Percentiles rank a stretch among this genome's conserved stretches.
phyloP scores from a whole-genome alignment of 345 rosid species.

The Reutealis trisperma region DNA sequence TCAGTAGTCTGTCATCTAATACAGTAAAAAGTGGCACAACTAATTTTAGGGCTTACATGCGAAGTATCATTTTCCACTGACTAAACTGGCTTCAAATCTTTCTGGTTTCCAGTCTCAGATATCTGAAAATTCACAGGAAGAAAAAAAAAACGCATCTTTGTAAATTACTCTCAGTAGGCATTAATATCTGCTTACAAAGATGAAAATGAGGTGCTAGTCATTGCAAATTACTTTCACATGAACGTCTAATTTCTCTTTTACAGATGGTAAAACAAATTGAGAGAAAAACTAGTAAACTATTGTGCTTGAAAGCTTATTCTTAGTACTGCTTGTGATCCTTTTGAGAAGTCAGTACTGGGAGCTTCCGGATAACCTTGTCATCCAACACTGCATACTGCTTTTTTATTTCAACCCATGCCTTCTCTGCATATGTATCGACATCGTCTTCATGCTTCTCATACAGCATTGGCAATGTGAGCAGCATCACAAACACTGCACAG shows the following conservation, averaged over 20 bases:
- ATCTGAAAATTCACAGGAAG: not conserved
- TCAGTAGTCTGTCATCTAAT: not conserved
- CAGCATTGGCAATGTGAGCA: constrained; percentile 37
- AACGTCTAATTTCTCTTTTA: constrained; percentile 1
- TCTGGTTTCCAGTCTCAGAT: not conserved
- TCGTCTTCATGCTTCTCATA: constrained; percentile 45
- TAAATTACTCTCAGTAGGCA: not conserved
- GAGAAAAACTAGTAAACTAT: not conserved
- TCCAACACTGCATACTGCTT: constrained; percentile 43
- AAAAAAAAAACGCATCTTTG: not conserved
- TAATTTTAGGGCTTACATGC: not conserved
- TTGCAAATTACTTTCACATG: not conserved
- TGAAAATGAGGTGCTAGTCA: not conserved
- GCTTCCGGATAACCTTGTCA: constrained; percentile 32
- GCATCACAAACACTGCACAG: constrained; percentile 38
- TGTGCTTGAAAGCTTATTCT: constrained; percentile 10
- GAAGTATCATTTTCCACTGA: not conserved
- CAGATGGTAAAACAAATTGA: not conserved
- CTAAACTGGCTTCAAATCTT: not conserved
- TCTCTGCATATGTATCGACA: constrained; percentile 41
- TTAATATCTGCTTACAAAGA: not conserved
- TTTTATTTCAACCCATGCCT: constrained; percentile 35
- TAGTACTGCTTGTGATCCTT: constrained; percentile 29
- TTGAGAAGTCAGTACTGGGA: constrained; percentile 24
- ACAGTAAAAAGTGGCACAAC: not conserved